phyloP scores from a whole-genome alignment of 2,329 filamentous ascomycete species.

The Penicillium oxalicum region DNA sequence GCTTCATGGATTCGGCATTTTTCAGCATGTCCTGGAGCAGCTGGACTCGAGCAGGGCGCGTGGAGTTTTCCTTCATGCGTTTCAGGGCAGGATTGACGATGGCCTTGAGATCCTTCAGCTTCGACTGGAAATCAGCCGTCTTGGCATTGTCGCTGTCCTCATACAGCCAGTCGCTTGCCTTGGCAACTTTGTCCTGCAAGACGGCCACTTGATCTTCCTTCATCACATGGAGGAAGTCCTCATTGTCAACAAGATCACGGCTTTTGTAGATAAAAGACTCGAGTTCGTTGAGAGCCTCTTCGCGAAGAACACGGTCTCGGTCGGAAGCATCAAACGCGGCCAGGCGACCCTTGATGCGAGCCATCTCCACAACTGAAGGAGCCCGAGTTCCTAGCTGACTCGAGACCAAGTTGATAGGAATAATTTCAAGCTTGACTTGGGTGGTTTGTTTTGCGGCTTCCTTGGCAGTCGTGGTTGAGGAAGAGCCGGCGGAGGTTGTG shows the following conservation, averaged over 20 bases:
- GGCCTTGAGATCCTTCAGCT: slow-evolving; percentile 68
- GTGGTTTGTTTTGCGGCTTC: slow-evolving; percentile 36
- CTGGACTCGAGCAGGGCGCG: slow-evolving; percentile 65
- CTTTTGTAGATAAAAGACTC: slow-evolving; percentile 88
- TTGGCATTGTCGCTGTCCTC: slow-evolving; percentile 72
- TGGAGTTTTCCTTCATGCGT: slow-evolving; percentile 64
- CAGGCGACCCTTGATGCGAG: slow-evolving; percentile 63
- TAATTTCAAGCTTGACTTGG: slow-evolving; percentile 47
- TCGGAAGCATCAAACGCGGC: slow-evolving; percentile 83
- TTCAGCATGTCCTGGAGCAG: slow-evolving; percentile 64
- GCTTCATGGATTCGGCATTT: slow-evolving; percentile 64
- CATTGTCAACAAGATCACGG: slow-evolving; percentile 73
- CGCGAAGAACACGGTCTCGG: slow-evolving; percentile 64
- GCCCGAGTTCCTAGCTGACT: slow-evolving; percentile 41
- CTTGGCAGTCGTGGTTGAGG: slow-evolving; percentile 46
- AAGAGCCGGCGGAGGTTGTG: slow-evolving; percentile 40
- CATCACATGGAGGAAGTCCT: slow-evolving; percentile 65
- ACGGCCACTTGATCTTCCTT: slow-evolving; percentile 60
- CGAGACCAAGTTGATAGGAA: slow-evolving; percentile 48
- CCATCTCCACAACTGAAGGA: slow-evolving; percentile 32
- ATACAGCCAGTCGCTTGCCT: slow-evolving; percentile 84
- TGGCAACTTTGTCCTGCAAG: slow-evolving; percentile 63
- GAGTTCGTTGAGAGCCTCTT: slow-evolving; percentile 87
- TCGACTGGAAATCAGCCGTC: slow-evolving; percentile 67
- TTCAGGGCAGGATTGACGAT: slow-evolving; percentile 72